Evolutionary conservation across 1,284 basidiomycete genomes (phyloP), one percentile per base, ranked within the genome.

Genomic region (Leccinum subrobustum): DNA sequence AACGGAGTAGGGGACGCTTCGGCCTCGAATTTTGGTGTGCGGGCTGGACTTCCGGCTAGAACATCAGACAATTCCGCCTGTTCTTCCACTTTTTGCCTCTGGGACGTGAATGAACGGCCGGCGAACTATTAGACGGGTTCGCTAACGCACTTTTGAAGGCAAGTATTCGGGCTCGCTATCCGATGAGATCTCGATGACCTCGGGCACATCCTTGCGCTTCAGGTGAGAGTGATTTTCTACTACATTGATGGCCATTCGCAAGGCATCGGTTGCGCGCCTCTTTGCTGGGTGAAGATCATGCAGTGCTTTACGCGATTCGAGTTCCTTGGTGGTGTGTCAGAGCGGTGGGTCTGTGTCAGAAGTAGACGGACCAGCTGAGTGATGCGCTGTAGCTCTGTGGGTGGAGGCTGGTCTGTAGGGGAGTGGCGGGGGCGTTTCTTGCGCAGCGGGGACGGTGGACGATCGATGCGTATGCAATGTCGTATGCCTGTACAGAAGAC

Each of bases 171-270:
- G 35, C 25, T 75, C 70, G 31, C 74, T 74, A 54, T 75, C 73
- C 25, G 71, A 73, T 6, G 67, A 65, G 37, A 75, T 66, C 42
- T 63, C 69, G 54, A 75, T 70, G 3, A 70, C 51, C 27, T 73
- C 67, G 0, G 3, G 25, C 6, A 18, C 18, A 6, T 61, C 59
- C 53, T 73, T 74, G 37, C 72, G 69, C 58, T 75, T 75, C 44
- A 67, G 16, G 23, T 63, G 54, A 16, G 25, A 37, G 6, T 42
- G 54, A 25, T 53, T 58, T 2, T 56, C 52, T 1, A 70, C 59
- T 8, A 18, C 54, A 14, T 63, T 60, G 3, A 56, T 25, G 14
- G 63, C 63, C 57, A 71, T 63, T 50, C 56, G 62, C 1, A 73
- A 42, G 25, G 67, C 63, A 44, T 64, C 56, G 1, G 61, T 59